phyloP scores from a whole-genome alignment of 306 rosid genomes.

The Senna siamea region DNA sequence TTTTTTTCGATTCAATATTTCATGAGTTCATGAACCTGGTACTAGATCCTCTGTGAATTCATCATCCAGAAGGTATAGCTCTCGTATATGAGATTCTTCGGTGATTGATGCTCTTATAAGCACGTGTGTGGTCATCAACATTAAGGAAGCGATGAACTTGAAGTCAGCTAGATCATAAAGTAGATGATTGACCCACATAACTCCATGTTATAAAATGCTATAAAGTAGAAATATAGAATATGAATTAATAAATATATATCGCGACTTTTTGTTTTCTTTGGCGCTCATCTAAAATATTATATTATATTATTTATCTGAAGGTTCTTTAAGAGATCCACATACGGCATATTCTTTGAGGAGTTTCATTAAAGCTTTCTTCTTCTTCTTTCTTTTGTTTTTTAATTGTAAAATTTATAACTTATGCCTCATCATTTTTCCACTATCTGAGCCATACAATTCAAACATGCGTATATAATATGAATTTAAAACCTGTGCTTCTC shows the following conservation, averaged over 20 bases:
- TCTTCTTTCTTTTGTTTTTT: too few species aligned
- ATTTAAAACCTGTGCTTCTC: background rate
- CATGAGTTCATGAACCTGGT: background rate
- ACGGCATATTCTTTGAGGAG: background rate
- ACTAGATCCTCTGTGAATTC: background rate
- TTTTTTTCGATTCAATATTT: background rate
- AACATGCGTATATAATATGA: background rate
- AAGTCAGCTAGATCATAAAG: slow-evolving; percentile 25
- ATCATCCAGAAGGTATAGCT: too few species aligned
- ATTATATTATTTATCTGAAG: background rate
- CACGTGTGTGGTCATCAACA: background rate
- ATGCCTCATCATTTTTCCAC: slow-evolving; percentile 37
- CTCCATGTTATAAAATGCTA: background rate
- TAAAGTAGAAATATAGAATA: too few species aligned
- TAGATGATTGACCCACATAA: background rate
- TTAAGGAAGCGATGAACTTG: background rate
- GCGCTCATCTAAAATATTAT: background rate
- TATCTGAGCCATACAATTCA: background rate
- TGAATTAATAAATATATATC: too few species aligned
- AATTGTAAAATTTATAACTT: background rate
- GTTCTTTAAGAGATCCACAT: background rate
- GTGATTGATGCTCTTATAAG: background rate
- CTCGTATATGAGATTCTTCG: background rate
- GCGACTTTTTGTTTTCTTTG: background rate
- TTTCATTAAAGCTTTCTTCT: too few species aligned